Conservation (phyloP, 139 green algal genomes). For the Auxenochlorella protothecoides region DNA sequence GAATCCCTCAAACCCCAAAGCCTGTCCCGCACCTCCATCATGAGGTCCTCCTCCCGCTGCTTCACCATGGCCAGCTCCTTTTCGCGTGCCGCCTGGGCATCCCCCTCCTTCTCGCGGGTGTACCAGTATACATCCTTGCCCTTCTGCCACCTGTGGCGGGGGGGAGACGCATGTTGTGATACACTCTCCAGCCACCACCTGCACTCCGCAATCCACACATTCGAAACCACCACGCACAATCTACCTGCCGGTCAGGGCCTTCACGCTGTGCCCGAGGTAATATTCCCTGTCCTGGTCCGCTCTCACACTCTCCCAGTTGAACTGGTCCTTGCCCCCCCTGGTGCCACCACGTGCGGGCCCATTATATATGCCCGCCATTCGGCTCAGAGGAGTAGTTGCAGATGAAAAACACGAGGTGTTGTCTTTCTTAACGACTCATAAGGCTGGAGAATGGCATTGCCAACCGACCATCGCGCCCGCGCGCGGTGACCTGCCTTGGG, state of each 20-base stretch:
- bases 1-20: neutral
- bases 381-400: too few relatives aligned
- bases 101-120: constrained; percentile 32
- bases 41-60: constrained; percentile 59
- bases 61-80: constrained; percentile 56
- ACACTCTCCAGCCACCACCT: too few relatives aligned
- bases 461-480: too few relatives aligned
- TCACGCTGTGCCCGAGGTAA: constrained; percentile 66
- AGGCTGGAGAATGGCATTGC: too few relatives aligned
- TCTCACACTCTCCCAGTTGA: constrained; percentile 64
- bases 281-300: constrained; percentile 57
- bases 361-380: constrained; percentile 48
- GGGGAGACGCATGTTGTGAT: too few relatives aligned
- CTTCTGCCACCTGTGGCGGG: constrained; percentile 46
- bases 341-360: constrained; percentile 44
- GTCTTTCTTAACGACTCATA: too few relatives aligned
- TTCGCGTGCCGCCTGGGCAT: constrained; percentile 7
- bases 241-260: constrained; percentile 41
- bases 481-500: too few relatives aligned
- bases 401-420: too few relatives aligned
- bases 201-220: neutral
- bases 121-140: constrained; percentile 71
- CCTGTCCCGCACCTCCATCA: constrained; percentile 45
- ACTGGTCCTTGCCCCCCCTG: constrained; percentile 38
- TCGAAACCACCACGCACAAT: neutral